Evolutionary conservation across 306 rosid species (phyloP).

Genomic region (Vachellia collinsii): DNA sequence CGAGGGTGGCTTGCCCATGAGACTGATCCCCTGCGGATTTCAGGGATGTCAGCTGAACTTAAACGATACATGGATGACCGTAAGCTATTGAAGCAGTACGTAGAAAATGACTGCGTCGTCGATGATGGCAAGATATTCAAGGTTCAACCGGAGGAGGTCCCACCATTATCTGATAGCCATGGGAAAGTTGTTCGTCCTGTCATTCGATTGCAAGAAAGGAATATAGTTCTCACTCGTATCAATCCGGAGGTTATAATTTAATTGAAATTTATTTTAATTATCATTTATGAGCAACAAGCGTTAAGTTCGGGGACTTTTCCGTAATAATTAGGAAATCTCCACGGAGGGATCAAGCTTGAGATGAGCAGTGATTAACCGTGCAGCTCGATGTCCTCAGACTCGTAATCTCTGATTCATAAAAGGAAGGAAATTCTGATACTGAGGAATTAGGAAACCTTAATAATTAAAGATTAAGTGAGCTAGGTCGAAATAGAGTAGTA

Average conservation of each 20-base stretch:
- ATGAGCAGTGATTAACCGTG: background rate
- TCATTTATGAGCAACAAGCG: background rate
- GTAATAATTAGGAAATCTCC: background rate
- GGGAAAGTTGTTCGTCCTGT: constrained; percentile 79
- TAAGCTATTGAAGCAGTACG: constrained; percentile 71
- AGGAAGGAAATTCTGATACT: background rate
- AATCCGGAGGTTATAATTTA: constrained; percentile 76
- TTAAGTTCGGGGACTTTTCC: background rate
- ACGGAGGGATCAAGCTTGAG: background rate
- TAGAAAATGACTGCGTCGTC: constrained; percentile 61
- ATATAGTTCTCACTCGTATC: constrained; percentile 91
- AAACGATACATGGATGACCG: constrained; percentile 89
- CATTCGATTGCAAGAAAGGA: constrained; percentile 76
- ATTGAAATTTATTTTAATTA: background rate
- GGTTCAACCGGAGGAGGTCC: constrained; percentile 88
- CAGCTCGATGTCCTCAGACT: background rate
- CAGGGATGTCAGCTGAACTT: constrained; percentile 84
- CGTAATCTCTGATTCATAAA: background rate
- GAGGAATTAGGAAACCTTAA: background rate
- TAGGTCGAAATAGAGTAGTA: background rate
- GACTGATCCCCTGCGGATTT: constrained; percentile 57
- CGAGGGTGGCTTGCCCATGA: constrained; percentile 76
- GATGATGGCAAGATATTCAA: constrained; percentile 75
- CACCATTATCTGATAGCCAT: constrained; percentile 49
- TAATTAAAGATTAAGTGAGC: background rate